Base-by-base conservation (phyloP, 2,329 filamentous ascomycete genomes). In the Penicillium rolfsii region DNA sequence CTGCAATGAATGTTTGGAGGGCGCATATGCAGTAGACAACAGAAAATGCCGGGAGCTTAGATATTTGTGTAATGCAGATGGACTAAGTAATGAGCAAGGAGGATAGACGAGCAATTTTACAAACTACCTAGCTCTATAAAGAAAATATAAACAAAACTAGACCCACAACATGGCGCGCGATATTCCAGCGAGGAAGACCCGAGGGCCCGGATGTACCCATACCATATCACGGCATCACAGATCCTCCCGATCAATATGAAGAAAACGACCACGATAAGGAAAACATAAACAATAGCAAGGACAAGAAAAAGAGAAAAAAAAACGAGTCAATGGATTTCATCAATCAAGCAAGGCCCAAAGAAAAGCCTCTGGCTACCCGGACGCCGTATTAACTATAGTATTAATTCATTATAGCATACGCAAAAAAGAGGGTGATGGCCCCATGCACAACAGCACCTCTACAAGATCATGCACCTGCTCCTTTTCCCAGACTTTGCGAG, bases 391-490 rank as follows among this genome's bases (percentile, higher is more conserved):
- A 75, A 73, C 73, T 72, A 70, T 72, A 72, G 52, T 73, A 74
- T 74, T 69, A 69, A 62, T 69, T 69, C 67, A 73, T 74, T 72
- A 73, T 72, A 71, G 66, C 67, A 71, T 63, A 69, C 66, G 64
- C 66, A 59, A 66, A 64, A 64, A 66, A 14, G 64, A 58, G 61
- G 55, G 58, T 54, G 57, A 57, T 40, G 58, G 56, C 54, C 54
- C 60, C 60, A 65, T 60, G 62, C 58, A 60, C 53, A 61, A 61
- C 14, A 28, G 62, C 52, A 59, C 46, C 61, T 70, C 74, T 74
- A 81, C 73, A 82, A 70, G 66, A 82, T 81, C 61, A 68, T 68
- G 71, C 80, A 82, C 71, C 77, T 80, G 68, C 77, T 80, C 60
- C 62, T 69, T 45, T 74, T 76, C 71, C 80, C 81, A 56, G 76